Percentiles rank a stretch among this genome's conserved stretches.
Evolutionary conservation across 306 rosid genomes (phyloP).

Genomic region (Cicer cuneatum): DNA sequence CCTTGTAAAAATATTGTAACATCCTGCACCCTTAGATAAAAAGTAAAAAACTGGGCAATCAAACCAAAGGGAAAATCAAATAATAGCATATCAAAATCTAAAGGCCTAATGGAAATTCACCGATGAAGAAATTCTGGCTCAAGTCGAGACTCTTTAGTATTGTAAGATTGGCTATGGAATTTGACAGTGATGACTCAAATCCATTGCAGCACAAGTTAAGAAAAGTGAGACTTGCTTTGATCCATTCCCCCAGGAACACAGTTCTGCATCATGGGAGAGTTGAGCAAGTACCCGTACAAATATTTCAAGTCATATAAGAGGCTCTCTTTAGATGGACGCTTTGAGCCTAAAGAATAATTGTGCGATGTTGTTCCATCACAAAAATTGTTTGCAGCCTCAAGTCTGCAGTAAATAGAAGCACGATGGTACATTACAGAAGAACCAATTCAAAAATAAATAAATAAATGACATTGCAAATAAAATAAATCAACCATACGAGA

Average conservation of each 20-base stretch:
- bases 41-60: constrained; percentile 21
- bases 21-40: neutral
- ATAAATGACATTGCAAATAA: constrained; percentile 5
- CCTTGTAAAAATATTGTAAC: constrained; percentile 28
- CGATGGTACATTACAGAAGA: neutral
- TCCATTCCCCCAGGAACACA: constrained; percentile 54
- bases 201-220: too few relatives aligned
- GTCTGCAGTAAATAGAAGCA: constrained; percentile 51
- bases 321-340: constrained; percentile 64
- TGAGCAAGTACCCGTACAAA: constrained; percentile 72
- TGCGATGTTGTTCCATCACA: constrained; percentile 42
- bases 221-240: too few relatives aligned
- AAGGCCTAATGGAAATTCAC: too few relatives aligned
- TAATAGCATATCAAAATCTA: constrained; percentile 32
- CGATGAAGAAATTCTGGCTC: too few relatives aligned
- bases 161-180: too few relatives aligned
- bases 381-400: constrained; percentile 56
- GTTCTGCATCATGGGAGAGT: constrained; percentile 66
- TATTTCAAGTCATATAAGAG: constrained; percentile 68
- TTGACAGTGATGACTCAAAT: too few relatives aligned
- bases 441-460: neutral
- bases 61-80: constrained; percentile 22
- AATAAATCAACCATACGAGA: constrained; percentile 3
- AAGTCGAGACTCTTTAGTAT: too few relatives aligned
- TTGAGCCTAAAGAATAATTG: constrained; percentile 49